Conservation (phyloP, 257 asterid genomes). For the Solanum pennellii region DNA sequence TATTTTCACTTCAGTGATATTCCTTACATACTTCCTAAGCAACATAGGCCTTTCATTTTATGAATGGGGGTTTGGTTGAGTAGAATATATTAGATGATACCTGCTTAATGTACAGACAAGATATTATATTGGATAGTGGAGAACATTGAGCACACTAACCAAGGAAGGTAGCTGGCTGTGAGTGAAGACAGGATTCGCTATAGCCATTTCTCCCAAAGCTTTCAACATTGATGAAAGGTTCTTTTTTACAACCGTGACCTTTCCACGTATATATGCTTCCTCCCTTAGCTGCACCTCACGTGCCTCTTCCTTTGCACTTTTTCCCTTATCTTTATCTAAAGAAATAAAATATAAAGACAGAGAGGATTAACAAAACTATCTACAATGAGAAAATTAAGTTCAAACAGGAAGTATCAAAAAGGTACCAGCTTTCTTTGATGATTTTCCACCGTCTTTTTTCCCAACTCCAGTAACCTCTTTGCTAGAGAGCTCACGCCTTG, state of each 20-base stretch:
- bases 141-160: conserved; percentile 42
- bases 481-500: conserved; percentile 43
- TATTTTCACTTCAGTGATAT: background rate
- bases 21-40: background rate
- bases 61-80: background rate
- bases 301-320: conserved; percentile 96
- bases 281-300: conserved; percentile 91
- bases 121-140: background rate
- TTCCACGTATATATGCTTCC: conserved; percentile 65
- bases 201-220: conserved; percentile 90
- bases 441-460: conserved; percentile 63
- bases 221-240: conserved; percentile 68
- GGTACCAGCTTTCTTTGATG: conserved; percentile 67
- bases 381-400: background rate
- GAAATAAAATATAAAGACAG: conserved; percentile 1
- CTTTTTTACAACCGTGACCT: conserved; percentile 47
- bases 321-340: conserved; percentile 75
- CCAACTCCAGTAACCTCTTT: conserved; percentile 44
- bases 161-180: conserved; percentile 89
- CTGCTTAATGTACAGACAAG: background rate
- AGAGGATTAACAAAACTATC: background rate
- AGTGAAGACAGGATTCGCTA: conserved; percentile 83
- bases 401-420: background rate
- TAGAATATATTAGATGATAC: background rate
- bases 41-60: background rate